These are phyloP conservation scores for Starmerella stellata DNA, from an alignment of 805 yeast species.

Conservation along the genomic window DNA sequence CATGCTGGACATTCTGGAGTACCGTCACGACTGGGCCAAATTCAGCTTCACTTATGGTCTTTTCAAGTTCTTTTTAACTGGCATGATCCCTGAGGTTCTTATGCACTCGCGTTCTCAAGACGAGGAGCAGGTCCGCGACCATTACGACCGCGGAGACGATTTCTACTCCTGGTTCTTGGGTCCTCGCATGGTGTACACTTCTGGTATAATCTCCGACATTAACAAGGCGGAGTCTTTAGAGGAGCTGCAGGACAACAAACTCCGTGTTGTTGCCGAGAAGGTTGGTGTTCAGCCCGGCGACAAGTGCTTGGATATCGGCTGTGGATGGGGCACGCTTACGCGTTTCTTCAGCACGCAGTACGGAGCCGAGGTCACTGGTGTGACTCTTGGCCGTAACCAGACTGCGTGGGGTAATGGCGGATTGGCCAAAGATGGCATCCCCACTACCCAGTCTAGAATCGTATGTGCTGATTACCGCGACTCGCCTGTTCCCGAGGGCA, in stretches of 20 bases:
- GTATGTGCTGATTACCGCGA: conserved; percentile 81
- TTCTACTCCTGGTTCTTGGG: conserved; percentile 88
- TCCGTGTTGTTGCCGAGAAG: conserved; percentile 74
- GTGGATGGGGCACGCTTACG: conserved; percentile 94
- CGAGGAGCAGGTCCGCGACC: conserved; percentile 90
- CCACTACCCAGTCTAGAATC: conserved; percentile 51
- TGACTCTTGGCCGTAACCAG: conserved; percentile 79
- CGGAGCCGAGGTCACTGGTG: conserved; percentile 76
- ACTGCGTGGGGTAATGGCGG: conserved; percentile 72
- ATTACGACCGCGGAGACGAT: conserved; percentile 91
- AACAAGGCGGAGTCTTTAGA: conserved; percentile 49
- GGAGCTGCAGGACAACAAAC: conserved; percentile 70
- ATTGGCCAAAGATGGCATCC: conserved; percentile 49
- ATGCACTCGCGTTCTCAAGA: conserved; percentile 86
- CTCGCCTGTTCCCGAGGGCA: conserved; percentile 49
- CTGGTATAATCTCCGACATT: conserved; percentile 65
- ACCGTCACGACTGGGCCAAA: conserved; percentile 78
- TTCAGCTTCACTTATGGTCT: conserved; percentile 61
- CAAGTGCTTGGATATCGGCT: conserved; percentile 64
- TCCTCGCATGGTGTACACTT: conserved; percentile 84
- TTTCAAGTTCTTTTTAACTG: conserved; percentile 64
- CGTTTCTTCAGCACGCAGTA: conserved; percentile 63
- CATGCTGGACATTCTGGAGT: conserved; percentile 64
- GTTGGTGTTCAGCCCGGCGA: conserved; percentile 59
- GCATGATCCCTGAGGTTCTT: conserved; percentile 83